Conservation (phyloP, 208 protist genomes). For the Entamoeba moshkovskii region DNA sequence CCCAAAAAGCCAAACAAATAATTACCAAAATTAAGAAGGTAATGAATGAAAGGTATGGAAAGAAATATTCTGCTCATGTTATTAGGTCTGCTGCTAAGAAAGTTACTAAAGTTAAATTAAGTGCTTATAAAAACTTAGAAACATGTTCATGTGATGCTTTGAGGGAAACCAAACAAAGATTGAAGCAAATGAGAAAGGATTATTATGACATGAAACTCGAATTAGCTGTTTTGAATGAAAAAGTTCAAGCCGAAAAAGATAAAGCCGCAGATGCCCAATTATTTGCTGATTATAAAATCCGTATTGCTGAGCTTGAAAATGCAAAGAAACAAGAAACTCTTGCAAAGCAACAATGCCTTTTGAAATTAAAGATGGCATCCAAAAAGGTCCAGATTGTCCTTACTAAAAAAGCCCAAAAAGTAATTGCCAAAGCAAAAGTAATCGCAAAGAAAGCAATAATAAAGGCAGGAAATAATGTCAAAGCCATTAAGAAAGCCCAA, state of each 20-base stretch:
- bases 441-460: neutral
- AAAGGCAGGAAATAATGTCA: neutral
- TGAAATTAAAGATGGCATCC: neutral
- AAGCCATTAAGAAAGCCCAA: neutral
- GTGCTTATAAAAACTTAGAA: neutral
- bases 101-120: neutral
- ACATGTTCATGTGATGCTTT: neutral
- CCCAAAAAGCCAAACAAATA: neutral
- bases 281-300: neutral
- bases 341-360: neutral
- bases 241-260: neutral
- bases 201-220: neutral
- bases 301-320: neutral
- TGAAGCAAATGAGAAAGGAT: neutral
- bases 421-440: neutral
- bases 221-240: neutral
- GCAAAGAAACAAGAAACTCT: neutral
- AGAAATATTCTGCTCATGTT: neutral
- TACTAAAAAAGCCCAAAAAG: neutral
- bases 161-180: neutral
- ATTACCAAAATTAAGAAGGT: neutral
- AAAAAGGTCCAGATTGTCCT: neutral
- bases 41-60: neutral
- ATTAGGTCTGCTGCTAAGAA: neutral
- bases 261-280: neutral